phyloP scores from a whole-genome alignment of 1,284 basidiomycete genomes.

The Trametes sp. region DNA sequence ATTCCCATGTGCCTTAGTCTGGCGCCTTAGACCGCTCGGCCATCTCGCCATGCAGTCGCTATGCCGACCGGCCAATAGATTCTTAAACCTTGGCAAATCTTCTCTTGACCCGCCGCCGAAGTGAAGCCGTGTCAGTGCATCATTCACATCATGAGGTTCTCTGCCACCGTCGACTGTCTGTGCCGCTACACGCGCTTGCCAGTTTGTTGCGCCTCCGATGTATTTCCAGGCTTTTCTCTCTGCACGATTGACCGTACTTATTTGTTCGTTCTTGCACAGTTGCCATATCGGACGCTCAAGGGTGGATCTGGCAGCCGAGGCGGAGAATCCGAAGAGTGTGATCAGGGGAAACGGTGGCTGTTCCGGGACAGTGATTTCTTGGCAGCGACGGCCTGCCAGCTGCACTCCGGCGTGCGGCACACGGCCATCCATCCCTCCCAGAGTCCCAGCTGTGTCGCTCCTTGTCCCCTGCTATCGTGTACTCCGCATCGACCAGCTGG shows the following conservation, averaged over 20 bases:
- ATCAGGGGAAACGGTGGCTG: conserved; percentile 7
- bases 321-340: not conserved
- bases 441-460: not conserved
- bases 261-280: not conserved
- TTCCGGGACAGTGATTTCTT: conserved; percentile 6
- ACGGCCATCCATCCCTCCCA: not conserved
- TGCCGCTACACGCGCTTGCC: too few species aligned
- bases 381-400: conserved; percentile 10
- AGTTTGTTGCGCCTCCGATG: too few species aligned
- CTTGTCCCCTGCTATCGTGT: not conserved
- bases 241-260: too few species aligned
- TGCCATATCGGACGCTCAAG: conserved; percentile 9
- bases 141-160: too few species aligned
- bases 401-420: not conserved
- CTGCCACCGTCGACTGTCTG: too few species aligned
- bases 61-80: too few species aligned
- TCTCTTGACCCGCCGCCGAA: too few species aligned
- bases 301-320: not conserved
- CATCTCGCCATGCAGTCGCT: too few species aligned
- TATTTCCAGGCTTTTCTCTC: too few species aligned
- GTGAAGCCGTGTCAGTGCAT: too few species aligned
- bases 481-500: not conserved
- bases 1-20: too few species aligned
- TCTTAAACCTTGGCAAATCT: too few species aligned
- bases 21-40: conserved; percentile 87